Evolutionary conservation across 2,329 filamentous ascomycete genomes (phyloP), one percentile per base, ranked within the genome.

Genomic region (Grosmannia penicillata): DNA sequence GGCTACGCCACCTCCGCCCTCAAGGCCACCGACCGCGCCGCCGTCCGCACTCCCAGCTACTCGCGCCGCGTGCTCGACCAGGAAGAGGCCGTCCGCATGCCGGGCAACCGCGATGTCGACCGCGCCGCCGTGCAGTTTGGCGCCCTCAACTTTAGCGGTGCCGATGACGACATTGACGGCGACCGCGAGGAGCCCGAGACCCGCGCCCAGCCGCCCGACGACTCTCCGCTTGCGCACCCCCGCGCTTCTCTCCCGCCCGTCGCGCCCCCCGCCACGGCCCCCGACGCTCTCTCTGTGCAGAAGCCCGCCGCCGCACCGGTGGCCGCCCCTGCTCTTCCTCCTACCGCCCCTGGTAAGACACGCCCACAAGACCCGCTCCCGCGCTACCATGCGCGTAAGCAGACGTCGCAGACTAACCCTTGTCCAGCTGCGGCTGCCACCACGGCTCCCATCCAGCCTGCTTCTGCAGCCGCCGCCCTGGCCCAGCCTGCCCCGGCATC

Each of bases 41-140:
- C 70, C 41, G 65, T 67, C 43, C 82, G 89, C 44, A 78, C 76
- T 39, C 74, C 84, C 17, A 87, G 79, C 61, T 85, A 82, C 58
- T 82, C 93, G 57, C 78, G 89, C 48, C 82, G 85, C 51, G 72
- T 95, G 38, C 69, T 93, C 52, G 87, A 96, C 51, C 91, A 98
- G 56, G 87, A 94, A 59, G 91, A 98, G 63, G 85, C 91, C 42
- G 91, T 98, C 29, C 86, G 94, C 47, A 95, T 98, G 89, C 91
- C 91, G 33, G 86, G 84, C 43, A 94, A 95, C 64, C 86, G 91
- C 49, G 87, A 91, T 38, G 82, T 98, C 22, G 89, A 96, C 56
- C 79, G 86, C 51, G 76, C 89, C 48, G 82, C 87, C 36, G 86
- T 98, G 35, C 89, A 96, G 56, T 98, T 98, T 56, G 91, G 91